phyloP scores from a whole-genome alignment of 1,284 basidiomycete genomes.

The Papiliotrema nemorosa region DNA sequence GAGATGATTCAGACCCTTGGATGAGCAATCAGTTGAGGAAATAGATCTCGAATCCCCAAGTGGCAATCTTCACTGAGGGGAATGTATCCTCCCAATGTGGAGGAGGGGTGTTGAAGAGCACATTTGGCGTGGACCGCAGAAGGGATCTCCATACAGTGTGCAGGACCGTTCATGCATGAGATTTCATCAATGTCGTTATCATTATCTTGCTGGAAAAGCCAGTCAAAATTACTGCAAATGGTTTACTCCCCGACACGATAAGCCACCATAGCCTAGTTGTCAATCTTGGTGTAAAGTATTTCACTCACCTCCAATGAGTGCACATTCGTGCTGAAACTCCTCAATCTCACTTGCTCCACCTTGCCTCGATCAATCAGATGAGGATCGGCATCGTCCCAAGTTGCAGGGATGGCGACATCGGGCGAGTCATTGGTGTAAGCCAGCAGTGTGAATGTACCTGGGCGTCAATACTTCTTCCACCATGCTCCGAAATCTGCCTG shows the following conservation, averaged over 20 bases:
- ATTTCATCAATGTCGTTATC: too few relatives aligned
- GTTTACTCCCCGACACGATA: slow-evolving; percentile 43
- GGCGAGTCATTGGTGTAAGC: slow-evolving; percentile 76
- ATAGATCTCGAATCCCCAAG: too few relatives aligned
- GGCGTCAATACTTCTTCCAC: background rate
- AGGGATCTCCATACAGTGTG: too few relatives aligned
- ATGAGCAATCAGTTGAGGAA: too few relatives aligned
- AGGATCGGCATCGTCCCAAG: slow-evolving; percentile 93
- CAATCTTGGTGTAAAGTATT: background rate
- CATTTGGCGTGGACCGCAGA: too few relatives aligned
- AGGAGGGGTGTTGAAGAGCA: too few relatives aligned
- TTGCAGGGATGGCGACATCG: slow-evolving; percentile 65
- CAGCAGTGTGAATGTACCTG: slow-evolving; percentile 78
- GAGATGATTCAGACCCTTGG: too few relatives aligned
- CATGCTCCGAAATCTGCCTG: background rate
- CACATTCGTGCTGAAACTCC: slow-evolving; percentile 85
- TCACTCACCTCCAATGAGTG: slow-evolving; percentile 70
- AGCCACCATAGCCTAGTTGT: slow-evolving; percentile 44
- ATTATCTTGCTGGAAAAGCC: too few relatives aligned
- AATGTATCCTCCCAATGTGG: too few relatives aligned
- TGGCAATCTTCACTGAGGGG: too few relatives aligned
- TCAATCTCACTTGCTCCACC: slow-evolving; percentile 90
- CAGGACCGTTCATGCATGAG: too few relatives aligned
- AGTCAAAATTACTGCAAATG: background rate
- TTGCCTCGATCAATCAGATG: slow-evolving; percentile 91